A percentile compares a stretch with the other conserved stretches of the same genome.
These are phyloP conservation scores for Sarcodon aspratus DNA, from an alignment of 768 basidiomycete genomes.

Conservation along the genomic window DNA sequence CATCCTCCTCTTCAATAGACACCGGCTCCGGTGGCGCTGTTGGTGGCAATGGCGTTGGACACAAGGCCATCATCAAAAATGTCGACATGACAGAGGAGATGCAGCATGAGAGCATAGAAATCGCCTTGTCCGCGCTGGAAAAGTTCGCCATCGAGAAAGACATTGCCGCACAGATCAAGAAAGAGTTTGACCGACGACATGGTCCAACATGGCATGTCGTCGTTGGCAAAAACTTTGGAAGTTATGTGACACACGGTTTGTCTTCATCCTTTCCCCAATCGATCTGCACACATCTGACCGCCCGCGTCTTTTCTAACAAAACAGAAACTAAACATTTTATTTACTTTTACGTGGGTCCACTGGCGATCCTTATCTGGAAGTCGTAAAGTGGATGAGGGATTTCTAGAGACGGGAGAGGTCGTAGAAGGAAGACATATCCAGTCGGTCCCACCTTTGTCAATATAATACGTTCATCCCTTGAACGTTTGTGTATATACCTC, in stretches of 20 bases:
- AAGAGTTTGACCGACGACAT: constrained; percentile 89
- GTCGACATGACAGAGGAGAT: constrained; percentile 96
- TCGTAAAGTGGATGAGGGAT: constrained; percentile 31
- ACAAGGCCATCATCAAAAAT: constrained; percentile 89
- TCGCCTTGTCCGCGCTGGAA: constrained; percentile 75
- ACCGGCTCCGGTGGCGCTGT: no score
- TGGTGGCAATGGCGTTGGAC: constrained; percentile 16
- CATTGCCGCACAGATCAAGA: constrained; percentile 96
- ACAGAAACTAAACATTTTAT: constrained; percentile 97
- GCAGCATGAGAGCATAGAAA: constrained; percentile 90
- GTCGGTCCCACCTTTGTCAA: no score
- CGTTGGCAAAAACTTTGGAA: constrained; percentile 98
- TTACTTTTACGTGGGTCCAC: constrained; percentile 91
- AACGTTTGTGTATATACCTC: no score
- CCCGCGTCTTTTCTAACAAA: constrained; percentile 3
- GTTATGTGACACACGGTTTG: constrained; percentile 94
- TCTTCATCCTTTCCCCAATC: constrained; percentile 5
- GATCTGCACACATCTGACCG: not conserved
- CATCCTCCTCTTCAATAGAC: no score
- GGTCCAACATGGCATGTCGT: constrained; percentile 98
- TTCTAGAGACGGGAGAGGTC: no score
- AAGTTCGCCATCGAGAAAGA: constrained; percentile 96
- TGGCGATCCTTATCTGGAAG: constrained; percentile 94
- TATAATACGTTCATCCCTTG: no score
- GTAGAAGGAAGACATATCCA: no score